Percentiles rank a stretch among this genome's conserved stretches.
These are phyloP conservation scores for Hericium alpestre DNA, from an alignment of 768 basidiomycete genomes.

Conservation along the genomic window DNA sequence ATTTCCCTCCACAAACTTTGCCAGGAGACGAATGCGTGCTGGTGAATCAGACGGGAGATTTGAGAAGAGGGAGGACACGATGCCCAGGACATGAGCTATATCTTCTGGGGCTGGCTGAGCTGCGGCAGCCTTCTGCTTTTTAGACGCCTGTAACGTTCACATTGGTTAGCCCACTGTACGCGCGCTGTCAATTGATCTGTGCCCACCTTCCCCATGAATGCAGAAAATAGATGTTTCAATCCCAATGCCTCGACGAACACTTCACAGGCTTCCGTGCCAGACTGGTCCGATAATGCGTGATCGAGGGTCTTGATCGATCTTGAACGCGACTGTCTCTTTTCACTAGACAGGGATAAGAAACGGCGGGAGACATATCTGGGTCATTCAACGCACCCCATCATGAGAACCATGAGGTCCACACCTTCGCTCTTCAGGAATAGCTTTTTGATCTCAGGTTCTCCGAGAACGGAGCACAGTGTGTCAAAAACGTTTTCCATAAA, in stretches of 20 bases:
- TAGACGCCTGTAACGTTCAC: constrained; percentile 23
- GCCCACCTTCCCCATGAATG: constrained; percentile 86
- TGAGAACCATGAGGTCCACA: constrained; percentile 92
- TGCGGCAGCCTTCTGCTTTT: constrained; percentile 49
- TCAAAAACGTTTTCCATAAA: constrained; percentile 99
- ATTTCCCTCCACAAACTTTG: constrained; percentile 87
- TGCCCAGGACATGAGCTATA: constrained; percentile 76
- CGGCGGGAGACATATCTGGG: not conserved
- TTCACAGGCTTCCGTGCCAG: constrained; percentile 63
- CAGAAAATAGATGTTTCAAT: constrained; percentile 80
- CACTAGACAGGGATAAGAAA: constrained; percentile 34
- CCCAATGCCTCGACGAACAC: constrained; percentile 83
- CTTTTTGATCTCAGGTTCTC: constrained; percentile 67
- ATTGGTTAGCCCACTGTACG: not conserved
- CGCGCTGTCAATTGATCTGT: not conserved
- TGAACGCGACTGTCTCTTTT: constrained; percentile 71
- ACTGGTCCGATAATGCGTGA: constrained; percentile 74
- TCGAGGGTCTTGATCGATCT: constrained; percentile 86
- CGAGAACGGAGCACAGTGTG: constrained; percentile 73
- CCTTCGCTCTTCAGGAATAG: constrained; percentile 87
- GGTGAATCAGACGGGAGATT: constrained; percentile 81
- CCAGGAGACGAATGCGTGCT: constrained; percentile 66
- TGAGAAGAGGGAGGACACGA: constrained; percentile 78
- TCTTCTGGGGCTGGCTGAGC: constrained; percentile 63
- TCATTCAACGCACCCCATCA: constrained; percentile 71